These are phyloP conservation scores for Globisporangium parvum DNA, from an alignment of 352 stramenopile species.

Conservation along the genomic window DNA sequence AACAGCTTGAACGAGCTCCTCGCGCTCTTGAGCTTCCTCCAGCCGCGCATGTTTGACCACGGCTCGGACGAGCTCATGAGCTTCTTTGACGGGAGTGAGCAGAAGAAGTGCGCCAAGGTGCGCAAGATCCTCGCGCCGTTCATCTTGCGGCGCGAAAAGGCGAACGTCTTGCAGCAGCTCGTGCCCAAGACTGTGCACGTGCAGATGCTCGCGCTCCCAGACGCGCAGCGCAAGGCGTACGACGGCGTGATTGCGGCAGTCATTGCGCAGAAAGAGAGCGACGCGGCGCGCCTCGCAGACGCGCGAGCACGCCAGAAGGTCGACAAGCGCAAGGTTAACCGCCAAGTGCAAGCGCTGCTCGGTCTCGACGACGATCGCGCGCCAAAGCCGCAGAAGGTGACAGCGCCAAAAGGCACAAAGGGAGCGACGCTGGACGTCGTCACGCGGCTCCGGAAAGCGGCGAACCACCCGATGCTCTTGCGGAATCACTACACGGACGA, in stretches of 20 bases:
- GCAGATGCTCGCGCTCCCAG: constrained; percentile 76
- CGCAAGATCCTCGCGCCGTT: constrained; percentile 96
- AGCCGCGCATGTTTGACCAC: constrained; percentile 88
- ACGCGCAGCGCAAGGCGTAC: constrained; percentile 86
- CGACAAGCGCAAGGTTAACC: constrained; percentile 35
- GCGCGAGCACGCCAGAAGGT: constrained; percentile 59
- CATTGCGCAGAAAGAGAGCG: constrained; percentile 51
- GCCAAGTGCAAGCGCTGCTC: constrained; percentile 43
- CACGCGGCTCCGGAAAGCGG: constrained; percentile 95
- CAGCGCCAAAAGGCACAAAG: background rate
- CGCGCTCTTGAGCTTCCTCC: constrained; percentile 88
- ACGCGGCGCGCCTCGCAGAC: constrained; percentile 33
- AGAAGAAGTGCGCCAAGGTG: constrained; percentile 81
- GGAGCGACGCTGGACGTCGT: constrained; percentile 79
- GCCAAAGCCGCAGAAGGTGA: constrained; percentile 5
- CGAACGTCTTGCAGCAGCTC: constrained; percentile 92
- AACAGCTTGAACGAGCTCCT: constrained; percentile 88
- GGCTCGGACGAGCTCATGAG: constrained; percentile 71
- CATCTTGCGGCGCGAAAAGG: constrained; percentile 94
- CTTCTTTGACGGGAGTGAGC: constrained; percentile 78
- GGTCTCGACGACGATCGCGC: constrained; percentile 2
- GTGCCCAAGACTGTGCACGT: constrained; percentile 81
- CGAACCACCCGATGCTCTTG: constrained; percentile 96
- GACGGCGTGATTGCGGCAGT: constrained; percentile 60
- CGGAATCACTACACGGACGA: constrained; percentile 73